Percentiles rank a stretch among this genome's conserved stretches.
Conservation (phyloP, 2,329 filamentous ascomycete genomes). For the Zymoseptoria pseudotritici region DNA sequence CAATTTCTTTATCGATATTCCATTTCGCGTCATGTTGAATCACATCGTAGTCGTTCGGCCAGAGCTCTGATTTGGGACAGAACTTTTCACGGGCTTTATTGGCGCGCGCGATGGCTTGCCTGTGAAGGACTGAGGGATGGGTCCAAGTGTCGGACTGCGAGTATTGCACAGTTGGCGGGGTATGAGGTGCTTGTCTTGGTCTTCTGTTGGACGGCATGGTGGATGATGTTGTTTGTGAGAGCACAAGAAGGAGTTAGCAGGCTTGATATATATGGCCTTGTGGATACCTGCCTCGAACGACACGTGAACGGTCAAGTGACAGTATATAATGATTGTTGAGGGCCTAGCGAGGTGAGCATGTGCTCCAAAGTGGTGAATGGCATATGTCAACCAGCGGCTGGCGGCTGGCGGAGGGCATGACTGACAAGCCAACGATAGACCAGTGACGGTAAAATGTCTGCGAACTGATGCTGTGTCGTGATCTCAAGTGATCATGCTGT, state of each 20-base stretch:
- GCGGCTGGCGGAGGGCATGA: background rate
- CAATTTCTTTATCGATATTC: background rate
- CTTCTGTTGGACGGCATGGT: background rate
- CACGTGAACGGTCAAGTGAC: background rate
- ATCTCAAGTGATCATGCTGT: background rate
- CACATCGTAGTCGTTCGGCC: background rate
- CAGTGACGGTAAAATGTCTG: background rate
- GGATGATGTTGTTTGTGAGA: background rate
- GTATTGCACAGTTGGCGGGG: background rate
- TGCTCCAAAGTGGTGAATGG: background rate
- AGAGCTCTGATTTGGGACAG: background rate
- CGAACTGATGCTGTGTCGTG: background rate
- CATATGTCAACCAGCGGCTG: background rate
- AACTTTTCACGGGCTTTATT: background rate
- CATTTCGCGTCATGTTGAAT: background rate
- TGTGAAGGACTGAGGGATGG: background rate
- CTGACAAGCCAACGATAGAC: background rate
- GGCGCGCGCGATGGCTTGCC: background rate
- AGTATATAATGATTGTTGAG: background rate
- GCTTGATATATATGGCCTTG: background rate
- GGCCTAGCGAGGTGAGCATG: background rate
- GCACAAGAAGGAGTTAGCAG: background rate
- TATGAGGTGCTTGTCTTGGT: background rate
- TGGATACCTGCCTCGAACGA: background rate
- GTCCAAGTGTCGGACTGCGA: background rate